Conservation (phyloP, 148 eudicot species). For the Amaranthus cruentus region DNA sequence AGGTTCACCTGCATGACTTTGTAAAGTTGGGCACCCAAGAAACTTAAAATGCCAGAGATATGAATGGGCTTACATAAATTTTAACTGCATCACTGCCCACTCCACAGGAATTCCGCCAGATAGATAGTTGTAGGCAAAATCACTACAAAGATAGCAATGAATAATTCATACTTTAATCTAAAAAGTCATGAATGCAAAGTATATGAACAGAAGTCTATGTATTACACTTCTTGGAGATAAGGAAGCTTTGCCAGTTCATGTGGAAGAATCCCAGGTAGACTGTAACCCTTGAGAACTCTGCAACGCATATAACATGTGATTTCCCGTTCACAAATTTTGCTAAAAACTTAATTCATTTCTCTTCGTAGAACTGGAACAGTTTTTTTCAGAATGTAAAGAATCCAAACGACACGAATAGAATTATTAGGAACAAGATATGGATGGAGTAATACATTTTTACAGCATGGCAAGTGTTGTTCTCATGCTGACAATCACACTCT, state of each 20-base stretch:
- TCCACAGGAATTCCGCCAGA: slow-evolving; percentile 60
- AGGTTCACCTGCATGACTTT: slow-evolving; percentile 14
- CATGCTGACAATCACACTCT: slow-evolving; percentile 45
- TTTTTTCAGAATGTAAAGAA: not conserved
- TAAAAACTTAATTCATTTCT: not conserved
- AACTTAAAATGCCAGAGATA: slow-evolving; percentile 1
- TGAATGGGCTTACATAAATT: slow-evolving; percentile 38
- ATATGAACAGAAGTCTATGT: slow-evolving; percentile 9
- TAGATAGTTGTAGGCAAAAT: slow-evolving; percentile 67
- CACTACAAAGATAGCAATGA: slow-evolving; percentile 36
- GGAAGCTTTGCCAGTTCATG: slow-evolving; percentile 55
- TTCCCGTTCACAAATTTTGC: not conserved
- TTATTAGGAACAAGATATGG: slow-evolving; percentile 8
- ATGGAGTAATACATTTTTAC: slow-evolving; percentile 42
- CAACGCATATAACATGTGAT: slow-evolving; percentile 9
- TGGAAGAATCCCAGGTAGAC: slow-evolving; percentile 67
- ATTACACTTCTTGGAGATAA: slow-evolving; percentile 50
- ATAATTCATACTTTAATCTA: not conserved
- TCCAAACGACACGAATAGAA: not conserved
- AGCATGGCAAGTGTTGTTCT: slow-evolving; percentile 55
- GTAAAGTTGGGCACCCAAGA: slow-evolving; percentile 10
- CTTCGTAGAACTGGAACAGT: not conserved
- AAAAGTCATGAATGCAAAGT: not conserved
- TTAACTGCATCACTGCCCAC: slow-evolving; percentile 56
- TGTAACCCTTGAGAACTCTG: slow-evolving; percentile 60